Conservation (phyloP, 129 eudicot genomes). For the Arctium minus region DNA sequence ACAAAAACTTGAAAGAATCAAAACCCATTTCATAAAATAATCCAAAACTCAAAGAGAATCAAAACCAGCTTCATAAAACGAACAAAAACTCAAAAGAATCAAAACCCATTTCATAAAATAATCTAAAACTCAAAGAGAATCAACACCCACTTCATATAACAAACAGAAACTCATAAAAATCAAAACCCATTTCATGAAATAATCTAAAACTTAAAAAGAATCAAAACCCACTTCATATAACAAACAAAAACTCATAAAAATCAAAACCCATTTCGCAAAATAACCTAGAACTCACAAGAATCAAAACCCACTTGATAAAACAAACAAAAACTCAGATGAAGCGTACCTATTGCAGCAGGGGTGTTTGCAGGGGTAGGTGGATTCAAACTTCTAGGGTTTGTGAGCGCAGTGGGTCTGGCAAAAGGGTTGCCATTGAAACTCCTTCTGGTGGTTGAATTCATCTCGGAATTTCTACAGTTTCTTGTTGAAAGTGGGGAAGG, state of each 20-base stretch:
- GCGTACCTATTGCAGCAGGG: constrained; percentile 56
- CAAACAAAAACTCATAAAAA: not conserved
- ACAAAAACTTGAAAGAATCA: not conserved
- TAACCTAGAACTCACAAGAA: not conserved
- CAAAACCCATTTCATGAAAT: not conserved
- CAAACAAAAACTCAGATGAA: not conserved
- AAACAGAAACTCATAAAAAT: not conserved
- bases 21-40: not conserved
- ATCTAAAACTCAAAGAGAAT: not conserved
- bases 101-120: not conserved
- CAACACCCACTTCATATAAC: not conserved
- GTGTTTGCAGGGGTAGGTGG: constrained; percentile 71
- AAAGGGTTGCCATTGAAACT: constrained; percentile 62
- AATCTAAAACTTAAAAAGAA: not conserved
- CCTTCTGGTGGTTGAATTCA: constrained; percentile 40
- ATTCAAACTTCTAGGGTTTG: constrained; percentile 39
- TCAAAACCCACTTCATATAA: not conserved
- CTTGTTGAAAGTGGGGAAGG: constrained; percentile 72
- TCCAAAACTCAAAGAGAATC: not conserved
- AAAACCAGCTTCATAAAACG: not conserved
- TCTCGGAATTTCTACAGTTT: constrained; percentile 40
- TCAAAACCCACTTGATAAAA: not conserved
- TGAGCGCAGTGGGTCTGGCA: constrained; percentile 44
- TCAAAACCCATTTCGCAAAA: not conserved
- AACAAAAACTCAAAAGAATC: not conserved